A percentile compares a stretch with the other conserved stretches of the same genome.
Evolutionary conservation across 78 protist species (phyloP).

Genomic region (Speleostelium caveatum): DNA sequence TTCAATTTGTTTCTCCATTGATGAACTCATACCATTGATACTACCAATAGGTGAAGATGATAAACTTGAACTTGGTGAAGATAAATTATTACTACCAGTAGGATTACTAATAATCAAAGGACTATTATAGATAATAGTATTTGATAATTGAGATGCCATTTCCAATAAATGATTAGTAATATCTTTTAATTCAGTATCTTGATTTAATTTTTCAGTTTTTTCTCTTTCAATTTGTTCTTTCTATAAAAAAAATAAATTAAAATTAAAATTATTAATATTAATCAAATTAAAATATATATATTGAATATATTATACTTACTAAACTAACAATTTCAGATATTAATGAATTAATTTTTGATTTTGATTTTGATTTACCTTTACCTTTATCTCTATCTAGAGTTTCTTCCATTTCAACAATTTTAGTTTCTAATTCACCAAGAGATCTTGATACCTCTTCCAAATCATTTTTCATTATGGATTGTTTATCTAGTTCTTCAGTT

Average conservation of each 20-base stretch:
- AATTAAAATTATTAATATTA: not conserved
- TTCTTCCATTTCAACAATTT: constrained; percentile 53
- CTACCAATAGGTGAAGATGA: not conserved
- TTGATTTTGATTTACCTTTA: not conserved
- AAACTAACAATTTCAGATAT: constrained; percentile 31
- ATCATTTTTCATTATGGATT: constrained; percentile 5
- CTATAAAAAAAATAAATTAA: not conserved
- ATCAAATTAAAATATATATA: not conserved
- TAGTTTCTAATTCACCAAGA: constrained; percentile 18
- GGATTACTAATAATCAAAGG: not conserved
- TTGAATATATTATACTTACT: not conserved
- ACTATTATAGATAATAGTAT: constrained; percentile 14
- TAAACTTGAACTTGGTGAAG: not conserved
- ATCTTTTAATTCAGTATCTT: constrained; percentile 60
- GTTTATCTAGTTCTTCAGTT: not conserved
- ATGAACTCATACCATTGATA: not conserved
- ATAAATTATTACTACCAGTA: not conserved
- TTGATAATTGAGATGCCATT: constrained; percentile 74
- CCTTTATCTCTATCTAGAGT: not conserved
- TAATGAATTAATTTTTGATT: constrained; percentile 13
- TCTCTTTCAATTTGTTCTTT: constrained; percentile 68
- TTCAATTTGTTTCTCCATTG: constrained; percentile 47
- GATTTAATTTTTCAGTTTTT: constrained; percentile 32
- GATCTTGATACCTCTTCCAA: constrained; percentile 41
- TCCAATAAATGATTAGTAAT: constrained; percentile 66